Base-by-base conservation (phyloP, 2,329 filamentous ascomycete genomes). In the Chrysoporthe cubensis region DNA sequence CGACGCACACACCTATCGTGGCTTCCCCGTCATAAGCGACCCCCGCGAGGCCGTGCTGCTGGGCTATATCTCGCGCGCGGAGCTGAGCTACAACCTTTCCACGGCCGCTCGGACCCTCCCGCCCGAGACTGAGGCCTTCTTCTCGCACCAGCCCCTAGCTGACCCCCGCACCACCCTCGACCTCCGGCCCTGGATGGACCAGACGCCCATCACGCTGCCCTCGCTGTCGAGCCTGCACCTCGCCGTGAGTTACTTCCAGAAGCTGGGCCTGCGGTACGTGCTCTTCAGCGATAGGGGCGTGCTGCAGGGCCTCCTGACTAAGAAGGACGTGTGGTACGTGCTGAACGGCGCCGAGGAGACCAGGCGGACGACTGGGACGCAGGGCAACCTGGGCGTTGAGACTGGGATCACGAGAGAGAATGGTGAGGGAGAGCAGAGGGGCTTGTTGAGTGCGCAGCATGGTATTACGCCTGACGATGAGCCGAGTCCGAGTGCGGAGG, bases 321-420 rank as follows among this genome's bases (percentile, higher is more conserved):
- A 98, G 83, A 99, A 99, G 82, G 96, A 99, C 79, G 90, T 97
- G 44, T 98, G 94, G 92, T 94, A 93, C 78, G 89, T 98, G 50
- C 83, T 98, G 58, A 93, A 97, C 76, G 92, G 91, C 54, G 89
- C 88, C 11, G 90, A 91, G 71, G 87, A 90, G 76, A 86, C 86
- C 65, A 80, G 84, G 37, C 80, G 83, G 26, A 81, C 78, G 4
- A 75, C 74, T 64, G 76, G 74, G 8, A 72, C 21, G 3, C 60
- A 42, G 16, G 66, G 40, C 2, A 66, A 64, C 16, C 21, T 70
- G 42, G 73, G 70, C 3, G 74, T 77, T 8, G 75, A 76, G 65
- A 78, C 75, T 16, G 80, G 80, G 2, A 70, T 80, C 4, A 77
- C 76, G 37, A 76, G 79, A 18, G 80, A 81, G 61, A 76, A 78